phyloP scores from a whole-genome alignment of 2,329 filamentous ascomycete genomes.

The Fusarium veterinarium region DNA sequence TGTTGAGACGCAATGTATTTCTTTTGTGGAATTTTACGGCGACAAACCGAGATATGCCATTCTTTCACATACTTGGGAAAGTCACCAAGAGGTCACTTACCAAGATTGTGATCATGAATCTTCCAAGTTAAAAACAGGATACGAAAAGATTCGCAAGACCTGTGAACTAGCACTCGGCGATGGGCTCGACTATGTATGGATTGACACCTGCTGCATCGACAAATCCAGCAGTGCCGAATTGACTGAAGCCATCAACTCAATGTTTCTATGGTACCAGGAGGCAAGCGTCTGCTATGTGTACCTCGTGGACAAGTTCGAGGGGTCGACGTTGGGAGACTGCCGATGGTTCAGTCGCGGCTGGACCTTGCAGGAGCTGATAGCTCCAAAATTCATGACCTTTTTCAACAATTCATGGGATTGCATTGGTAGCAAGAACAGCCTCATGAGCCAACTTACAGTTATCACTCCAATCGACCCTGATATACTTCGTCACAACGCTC shows the following conservation, averaged over 20 bases:
- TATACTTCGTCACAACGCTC: background rate
- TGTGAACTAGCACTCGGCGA: background rate
- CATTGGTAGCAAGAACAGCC: background rate
- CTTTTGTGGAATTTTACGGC: background rate
- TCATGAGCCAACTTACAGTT: background rate
- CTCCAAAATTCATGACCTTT: background rate
- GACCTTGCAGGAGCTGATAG: background rate
- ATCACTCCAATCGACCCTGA: background rate
- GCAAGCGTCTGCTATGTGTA: background rate
- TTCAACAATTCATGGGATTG: background rate
- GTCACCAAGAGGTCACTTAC: background rate
- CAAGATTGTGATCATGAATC: fast-evolving
- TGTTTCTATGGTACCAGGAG: background rate
- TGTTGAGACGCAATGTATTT: background rate
- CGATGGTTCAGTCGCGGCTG: background rate
- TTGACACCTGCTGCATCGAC: background rate
- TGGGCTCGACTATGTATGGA: background rate
- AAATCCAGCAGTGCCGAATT: background rate
- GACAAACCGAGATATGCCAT: background rate
- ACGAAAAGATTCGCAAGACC: background rate
- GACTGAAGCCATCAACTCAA: background rate
- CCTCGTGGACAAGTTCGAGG: background rate
- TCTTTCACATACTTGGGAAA: background rate
- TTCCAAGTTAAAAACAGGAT: background rate
- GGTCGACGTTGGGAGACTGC: background rate